Base-by-base conservation (phyloP, 768 basidiomycete species). In the Pulveroboletus sp. region DNA sequence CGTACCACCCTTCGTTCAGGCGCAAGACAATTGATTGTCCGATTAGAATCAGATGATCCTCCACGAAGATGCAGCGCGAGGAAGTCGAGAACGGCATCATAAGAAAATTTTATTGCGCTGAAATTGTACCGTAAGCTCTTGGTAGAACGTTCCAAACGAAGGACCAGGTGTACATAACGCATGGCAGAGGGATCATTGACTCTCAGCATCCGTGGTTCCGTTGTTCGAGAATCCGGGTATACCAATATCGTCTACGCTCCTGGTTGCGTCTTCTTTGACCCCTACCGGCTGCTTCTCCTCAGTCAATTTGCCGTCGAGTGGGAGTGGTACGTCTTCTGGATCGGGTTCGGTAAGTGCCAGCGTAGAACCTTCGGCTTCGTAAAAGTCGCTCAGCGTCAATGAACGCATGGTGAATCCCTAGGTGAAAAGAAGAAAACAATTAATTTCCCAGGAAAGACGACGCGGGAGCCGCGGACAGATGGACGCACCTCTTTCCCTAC, bases 361-460 rank as follows among this genome's bases (percentile, higher is more conserved):
- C 0, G 59, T 64, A 7, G 64, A 68, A 2, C 64, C 68, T 34
- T 75, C 75, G 5, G 64, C 58, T 14, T 71, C 65, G 45, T 75
- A 73, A 67, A 95, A 94, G 64, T 95, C 93, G 12, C 73, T 71
- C 26, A 91, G 47, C 3, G 73, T 73, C 39, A 94, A 68, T 8
- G 89, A 84, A 42, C 93, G 84, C 46, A 93, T 73, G 50, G 81
- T 71, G 65, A 93, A 89, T 47, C 85, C 89, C 89, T 92, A 17
- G 7, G n/a, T n/a, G n/a, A n/a, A n/a, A n/a, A n/a, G n/a, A n/a
- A n/a, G n/a, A n/a, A n/a, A n/a, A n/a, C n/a, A n/a, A n/a, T n/a
- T n/a, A n/a, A n/a, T n/a, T 12, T 6, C 27, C 27, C 6, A 29
- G 27, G 12, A 12, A 29, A 29, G 12, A 29, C 6, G 27, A 29